Conservation (phyloP, 2,329 filamentous ascomycete genomes). For the Fusarium foetens region DNA sequence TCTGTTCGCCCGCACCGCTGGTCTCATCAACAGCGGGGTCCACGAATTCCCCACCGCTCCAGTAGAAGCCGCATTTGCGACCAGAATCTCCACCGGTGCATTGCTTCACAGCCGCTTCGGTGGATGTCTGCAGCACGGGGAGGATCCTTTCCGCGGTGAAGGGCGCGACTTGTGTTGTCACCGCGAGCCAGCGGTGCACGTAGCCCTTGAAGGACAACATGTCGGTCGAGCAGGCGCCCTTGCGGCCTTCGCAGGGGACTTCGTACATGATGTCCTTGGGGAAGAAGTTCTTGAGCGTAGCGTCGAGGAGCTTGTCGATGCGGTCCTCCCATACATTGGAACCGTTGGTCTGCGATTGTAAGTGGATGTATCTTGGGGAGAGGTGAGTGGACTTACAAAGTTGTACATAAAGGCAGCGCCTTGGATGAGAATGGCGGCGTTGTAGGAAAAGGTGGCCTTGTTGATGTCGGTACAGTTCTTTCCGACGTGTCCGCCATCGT, state of each 20-base stretch:
- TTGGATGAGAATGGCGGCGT: constrained; percentile 69
- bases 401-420: constrained; percentile 78
- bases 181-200: constrained; percentile 72
- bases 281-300: constrained; percentile 63
- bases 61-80: constrained; percentile 72
- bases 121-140: constrained; percentile 66
- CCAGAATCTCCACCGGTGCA: constrained; percentile 70
- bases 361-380: accelerated
- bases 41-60: constrained; percentile 60
- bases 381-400: constrained; percentile 52
- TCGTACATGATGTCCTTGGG: constrained; percentile 71
- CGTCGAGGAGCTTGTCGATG: constrained; percentile 65
- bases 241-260: constrained; percentile 68
- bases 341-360: constrained; percentile 58
- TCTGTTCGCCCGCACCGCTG: constrained; percentile 66
- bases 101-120: constrained; percentile 67
- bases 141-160: constrained; percentile 64
- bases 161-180: constrained; percentile 70
- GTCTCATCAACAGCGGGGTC: constrained; percentile 63
- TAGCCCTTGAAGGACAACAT: constrained; percentile 80
- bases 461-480: constrained; percentile 70
- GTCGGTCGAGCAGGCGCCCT: constrained; percentile 72
- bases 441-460: constrained; percentile 74
- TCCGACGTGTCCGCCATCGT: constrained; percentile 69
- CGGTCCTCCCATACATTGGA: constrained; percentile 64